Percentiles rank a stretch among this genome's conserved stretches.
These are phyloP conservation scores for Basipetospora sp. DNA, from an alignment of 2,329 filamentous ascomycete genomes.

Conservation along the genomic window DNA sequence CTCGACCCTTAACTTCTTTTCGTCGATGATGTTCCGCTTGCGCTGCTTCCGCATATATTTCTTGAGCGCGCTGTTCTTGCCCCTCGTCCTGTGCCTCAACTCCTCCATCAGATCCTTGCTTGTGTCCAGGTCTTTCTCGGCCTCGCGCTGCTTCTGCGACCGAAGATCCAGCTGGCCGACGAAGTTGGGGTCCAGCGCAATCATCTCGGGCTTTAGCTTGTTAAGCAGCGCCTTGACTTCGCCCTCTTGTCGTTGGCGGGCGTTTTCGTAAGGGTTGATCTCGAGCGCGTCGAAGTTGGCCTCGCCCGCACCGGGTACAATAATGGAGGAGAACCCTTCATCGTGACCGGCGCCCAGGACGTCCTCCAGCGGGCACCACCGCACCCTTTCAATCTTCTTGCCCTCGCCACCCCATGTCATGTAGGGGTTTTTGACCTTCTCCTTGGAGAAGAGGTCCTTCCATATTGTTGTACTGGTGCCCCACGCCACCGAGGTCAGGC, in stretches of 20 bases:
- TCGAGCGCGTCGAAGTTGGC: conserved; percentile 92
- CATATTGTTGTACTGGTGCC: conserved; percentile 80
- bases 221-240: conserved; percentile 84
- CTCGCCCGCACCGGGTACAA: conserved; percentile 90
- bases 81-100: conserved; percentile 63
- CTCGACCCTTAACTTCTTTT: conserved; percentile 76
- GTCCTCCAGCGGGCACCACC: conserved; percentile 93
- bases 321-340: conserved; percentile 73
- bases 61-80: conserved; percentile 76
- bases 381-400: conserved; percentile 60
- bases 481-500: conserved; percentile 79
- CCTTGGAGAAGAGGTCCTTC: conserved; percentile 74
- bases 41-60: conserved; percentile 86
- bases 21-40: conserved; percentile 87
- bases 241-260: conserved; percentile 78
- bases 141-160: conserved; percentile 60
- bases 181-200: conserved; percentile 81
- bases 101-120: conserved; percentile 42
- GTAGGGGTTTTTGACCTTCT: conserved; percentile 76
- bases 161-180: conserved; percentile 76
- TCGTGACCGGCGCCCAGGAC: conserved; percentile 74
- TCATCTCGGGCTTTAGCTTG: conserved; percentile 95
- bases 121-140: conserved; percentile 68
- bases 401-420: conserved; percentile 87
- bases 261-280: conserved; percentile 86